Base-by-base conservation (phyloP, 108 stramenopile genomes). In the Nitzschia palea region DNA sequence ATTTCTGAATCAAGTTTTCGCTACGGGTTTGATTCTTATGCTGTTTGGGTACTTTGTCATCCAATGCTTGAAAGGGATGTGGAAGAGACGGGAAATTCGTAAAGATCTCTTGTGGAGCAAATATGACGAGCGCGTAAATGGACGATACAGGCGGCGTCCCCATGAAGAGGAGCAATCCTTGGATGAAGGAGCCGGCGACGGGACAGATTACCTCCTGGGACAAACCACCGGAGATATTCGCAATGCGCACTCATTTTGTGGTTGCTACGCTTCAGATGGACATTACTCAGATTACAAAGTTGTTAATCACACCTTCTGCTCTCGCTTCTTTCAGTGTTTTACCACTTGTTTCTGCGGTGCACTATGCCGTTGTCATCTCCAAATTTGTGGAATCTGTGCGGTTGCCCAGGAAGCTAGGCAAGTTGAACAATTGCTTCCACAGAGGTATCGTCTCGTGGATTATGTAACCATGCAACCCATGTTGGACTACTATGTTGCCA, bases 371-470 rank as follows among this genome's bases (percentile, higher is more conserved):
- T 67, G 58, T 31, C 81, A 89, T 32, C 27, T 84, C 12, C 87
- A 89, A 65, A 51, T 76, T 32, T 89, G 87, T 40, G 93, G 93
- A 31, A 66, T 82, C 4, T 94, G 93, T 43, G 89, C 78, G 2
- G 32, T 91, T 27, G 89, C 89, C 10, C 93, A 94, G 71, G 93
- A 94, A 71, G 88, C 79, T 31, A 75, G 89, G 5, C 86, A 91
- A 48, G 57, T 90, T 8, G 82, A 88, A 42, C 54, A 55, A 6
- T 15, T 91, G 29, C 23, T 82, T 2, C 81, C 84, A 1, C 63
- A 85, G n/a, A 72, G 60, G 15, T 60, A 79, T 22, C 71, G 83
- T 4, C 80, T 80, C 55, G 34, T 94, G 22, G 89, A 91, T 55
- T 86, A 94, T 66, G 74, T 90, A 25, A 84, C 88, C 9, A 84